phyloP scores from a whole-genome alignment of 2,329 filamentous ascomycete species.

The Escovopsis sp. region DNA sequence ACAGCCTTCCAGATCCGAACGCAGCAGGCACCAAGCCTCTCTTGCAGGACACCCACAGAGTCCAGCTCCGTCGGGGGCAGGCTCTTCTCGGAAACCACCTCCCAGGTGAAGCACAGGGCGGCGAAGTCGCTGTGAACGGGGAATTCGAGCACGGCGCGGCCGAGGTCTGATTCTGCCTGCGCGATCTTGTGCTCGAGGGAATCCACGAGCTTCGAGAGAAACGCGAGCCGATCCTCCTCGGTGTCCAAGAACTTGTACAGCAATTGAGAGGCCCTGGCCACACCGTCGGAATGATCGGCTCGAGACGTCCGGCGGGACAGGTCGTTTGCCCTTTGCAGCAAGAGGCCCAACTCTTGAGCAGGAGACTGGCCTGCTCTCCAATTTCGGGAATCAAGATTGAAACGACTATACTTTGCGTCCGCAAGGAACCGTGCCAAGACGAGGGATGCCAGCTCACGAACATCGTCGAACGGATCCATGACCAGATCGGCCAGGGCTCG shows the following conservation, averaged over 20 bases:
- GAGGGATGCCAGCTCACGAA: slow-evolving; percentile 44
- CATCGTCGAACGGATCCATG: slow-evolving; percentile 85
- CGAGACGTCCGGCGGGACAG: slow-evolving; percentile 57
- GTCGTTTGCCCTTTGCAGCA: slow-evolving; percentile 36
- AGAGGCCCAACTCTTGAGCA: slow-evolving; percentile 24
- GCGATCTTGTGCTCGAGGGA: slow-evolving; percentile 50
- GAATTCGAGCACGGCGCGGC: slow-evolving; percentile 46
- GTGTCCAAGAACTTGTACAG: slow-evolving; percentile 41
- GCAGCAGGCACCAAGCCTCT: slow-evolving; percentile 44
- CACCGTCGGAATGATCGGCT: slow-evolving; percentile 84
- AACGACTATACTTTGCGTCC: slow-evolving; percentile 17
- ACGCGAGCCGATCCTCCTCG: slow-evolving; percentile 25
- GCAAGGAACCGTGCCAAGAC: slow-evolving; percentile 35
- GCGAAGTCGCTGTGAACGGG: slow-evolving; percentile 59
- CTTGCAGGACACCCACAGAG: slow-evolving; percentile 27
- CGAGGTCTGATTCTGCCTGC: slow-evolving; percentile 49
- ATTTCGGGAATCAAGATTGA: slow-evolving; percentile 9
- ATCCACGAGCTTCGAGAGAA: slow-evolving; percentile 43
- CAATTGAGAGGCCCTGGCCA: slow-evolving; percentile 61
- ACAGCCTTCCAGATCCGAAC: slow-evolving; percentile 63
- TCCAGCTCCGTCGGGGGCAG: slow-evolving; percentile 23
- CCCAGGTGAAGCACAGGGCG: slow-evolving; percentile 43
- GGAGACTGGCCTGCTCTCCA: slow-evolving; percentile 7
- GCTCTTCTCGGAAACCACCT: slow-evolving; percentile 27
- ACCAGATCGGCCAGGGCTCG: slow-evolving; percentile 62